Conservation (phyloP, 768 basidiomycete species). For the Dendrothele bispora region DNA sequence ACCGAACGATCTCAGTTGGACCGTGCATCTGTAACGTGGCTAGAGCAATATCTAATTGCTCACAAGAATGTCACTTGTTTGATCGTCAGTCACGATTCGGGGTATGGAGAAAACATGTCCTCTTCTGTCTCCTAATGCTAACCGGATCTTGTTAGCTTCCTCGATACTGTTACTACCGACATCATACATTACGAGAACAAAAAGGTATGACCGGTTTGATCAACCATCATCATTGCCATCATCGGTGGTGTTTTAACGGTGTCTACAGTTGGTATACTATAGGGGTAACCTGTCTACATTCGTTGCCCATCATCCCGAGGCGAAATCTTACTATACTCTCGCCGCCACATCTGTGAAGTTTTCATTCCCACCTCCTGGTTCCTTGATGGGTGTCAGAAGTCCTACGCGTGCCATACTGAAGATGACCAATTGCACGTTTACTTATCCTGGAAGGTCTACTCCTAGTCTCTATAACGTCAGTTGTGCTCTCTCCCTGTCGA, state of each 20-base stretch:
- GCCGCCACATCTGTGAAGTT: conserved; percentile 93
- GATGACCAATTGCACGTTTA: conserved; percentile 87
- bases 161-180: conserved; percentile 94
- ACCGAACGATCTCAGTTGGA: conserved; percentile 54
- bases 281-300: conserved; percentile 89
- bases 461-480: conserved; percentile 88
- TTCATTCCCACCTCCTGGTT: conserved; percentile 93
- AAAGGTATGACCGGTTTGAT: conserved; percentile 50
- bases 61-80: conserved; percentile 87
- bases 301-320: conserved; percentile 88
- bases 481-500: conserved; percentile 91
- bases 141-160: conserved; percentile 54
- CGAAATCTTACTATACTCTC: conserved; percentile 95
- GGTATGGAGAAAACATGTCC: conserved; percentile 58
- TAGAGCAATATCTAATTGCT: conserved; percentile 82
- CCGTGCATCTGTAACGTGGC: conserved; percentile 84
- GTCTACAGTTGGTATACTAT: conserved; percentile 81
- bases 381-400: conserved; percentile 95
- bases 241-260: conserved; percentile 3
- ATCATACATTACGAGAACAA: conserved; percentile 97
- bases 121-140: conserved; percentile 3
- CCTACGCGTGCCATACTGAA: conserved; percentile 96
- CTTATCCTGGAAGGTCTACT: conserved; percentile 79
- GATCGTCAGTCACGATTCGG: conserved; percentile 95
- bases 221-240: conserved; percentile 12